Evolutionary conservation across 1,284 basidiomycete genomes (phyloP).

Genomic region (Puccinia hordei): DNA sequence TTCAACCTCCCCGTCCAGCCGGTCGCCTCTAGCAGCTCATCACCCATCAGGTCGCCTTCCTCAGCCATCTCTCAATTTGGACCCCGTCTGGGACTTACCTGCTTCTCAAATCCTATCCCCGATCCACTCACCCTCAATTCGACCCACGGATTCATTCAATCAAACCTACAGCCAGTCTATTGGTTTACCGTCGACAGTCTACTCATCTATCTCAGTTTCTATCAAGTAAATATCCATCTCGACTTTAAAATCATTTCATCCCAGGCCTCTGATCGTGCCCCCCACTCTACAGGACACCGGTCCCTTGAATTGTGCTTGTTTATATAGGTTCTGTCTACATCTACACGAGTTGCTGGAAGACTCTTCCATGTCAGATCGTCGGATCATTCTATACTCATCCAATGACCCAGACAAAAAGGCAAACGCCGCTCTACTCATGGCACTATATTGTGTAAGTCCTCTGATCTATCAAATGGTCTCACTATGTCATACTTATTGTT

Average conservation of each 20-base stretch:
- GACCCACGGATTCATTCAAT: constrained; percentile 1
- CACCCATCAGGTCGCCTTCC: constrained; percentile 4
- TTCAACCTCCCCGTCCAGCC: constrained; percentile 8
- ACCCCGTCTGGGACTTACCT: constrained; percentile 47
- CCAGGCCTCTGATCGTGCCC: not conserved
- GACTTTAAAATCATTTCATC: not conserved
- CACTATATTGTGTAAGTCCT: constrained; percentile 77
- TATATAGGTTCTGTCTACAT: constrained; percentile 75
- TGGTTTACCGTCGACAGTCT: constrained; percentile 78
- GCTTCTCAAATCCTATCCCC: constrained; percentile 51
- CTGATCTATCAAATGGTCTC: constrained; percentile 50
- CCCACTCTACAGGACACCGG: constrained; percentile 68
- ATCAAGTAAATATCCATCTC: constrained; percentile 64
- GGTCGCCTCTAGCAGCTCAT: constrained; percentile 7
- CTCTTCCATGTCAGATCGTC: constrained; percentile 61
- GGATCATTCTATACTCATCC: constrained; percentile 86
- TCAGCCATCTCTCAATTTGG: constrained; percentile 32
- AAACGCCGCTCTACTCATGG: constrained; percentile 87
- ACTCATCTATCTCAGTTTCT: constrained; percentile 89
- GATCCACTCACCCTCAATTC: constrained; percentile 46
- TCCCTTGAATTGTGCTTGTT: constrained; percentile 63
- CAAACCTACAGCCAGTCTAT: constrained; percentile 36
- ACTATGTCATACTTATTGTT: not conserved
- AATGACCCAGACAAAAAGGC: constrained; percentile 82
- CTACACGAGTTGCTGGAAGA: constrained; percentile 83